Conservation (phyloP, 2,329 filamentous ascomycete species). For the Pseudogymnoascus sp. region DNA sequence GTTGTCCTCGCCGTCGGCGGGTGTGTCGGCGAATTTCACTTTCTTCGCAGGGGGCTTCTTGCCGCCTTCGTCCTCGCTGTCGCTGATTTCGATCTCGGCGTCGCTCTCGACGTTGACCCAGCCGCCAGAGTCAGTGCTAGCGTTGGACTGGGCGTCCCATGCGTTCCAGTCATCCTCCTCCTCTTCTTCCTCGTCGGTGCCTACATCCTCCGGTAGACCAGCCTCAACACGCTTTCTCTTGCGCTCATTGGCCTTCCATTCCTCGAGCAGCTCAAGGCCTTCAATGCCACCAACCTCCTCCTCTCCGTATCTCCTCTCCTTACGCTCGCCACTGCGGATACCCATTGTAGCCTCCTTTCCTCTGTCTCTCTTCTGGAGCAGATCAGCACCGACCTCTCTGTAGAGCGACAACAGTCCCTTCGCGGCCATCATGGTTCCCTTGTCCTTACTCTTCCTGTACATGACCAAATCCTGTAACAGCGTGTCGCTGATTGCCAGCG, state of each 20-base stretch:
- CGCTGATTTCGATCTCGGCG: conserved; percentile 66
- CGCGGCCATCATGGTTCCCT: conserved; percentile 97
- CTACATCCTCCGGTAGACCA: conserved; percentile 55
- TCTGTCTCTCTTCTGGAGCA: conserved; percentile 81
- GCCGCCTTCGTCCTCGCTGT: conserved; percentile 59
- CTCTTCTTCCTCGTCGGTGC: conserved; percentile 52
- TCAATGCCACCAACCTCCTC: conserved; percentile 75
- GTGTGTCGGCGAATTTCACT: conserved; percentile 37
- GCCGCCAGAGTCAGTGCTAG: conserved; percentile 66
- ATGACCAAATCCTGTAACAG: conserved; percentile 92
- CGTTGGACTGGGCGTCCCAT: conserved; percentile 51
- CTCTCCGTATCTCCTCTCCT: conserved; percentile 75
- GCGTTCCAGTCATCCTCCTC: conserved; percentile 50
- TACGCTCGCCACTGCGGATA: conserved; percentile 65
- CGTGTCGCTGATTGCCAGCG: conserved; percentile 92
- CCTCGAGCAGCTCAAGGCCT: conserved; percentile 80
- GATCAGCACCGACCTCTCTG: conserved; percentile 80
- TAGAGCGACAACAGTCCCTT: conserved; percentile 87
- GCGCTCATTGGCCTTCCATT: conserved; percentile 89
- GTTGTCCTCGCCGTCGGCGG: conserved; percentile 35
- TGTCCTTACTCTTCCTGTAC: conserved; percentile 96
- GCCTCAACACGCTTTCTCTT: conserved; percentile 62
- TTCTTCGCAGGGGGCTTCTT: conserved; percentile 56
- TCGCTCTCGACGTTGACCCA: conserved; percentile 90
- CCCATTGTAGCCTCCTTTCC: conserved; percentile 86